Conservation (phyloP, 768 basidiomycete genomes). For the Clitopilus hobsonii region DNA sequence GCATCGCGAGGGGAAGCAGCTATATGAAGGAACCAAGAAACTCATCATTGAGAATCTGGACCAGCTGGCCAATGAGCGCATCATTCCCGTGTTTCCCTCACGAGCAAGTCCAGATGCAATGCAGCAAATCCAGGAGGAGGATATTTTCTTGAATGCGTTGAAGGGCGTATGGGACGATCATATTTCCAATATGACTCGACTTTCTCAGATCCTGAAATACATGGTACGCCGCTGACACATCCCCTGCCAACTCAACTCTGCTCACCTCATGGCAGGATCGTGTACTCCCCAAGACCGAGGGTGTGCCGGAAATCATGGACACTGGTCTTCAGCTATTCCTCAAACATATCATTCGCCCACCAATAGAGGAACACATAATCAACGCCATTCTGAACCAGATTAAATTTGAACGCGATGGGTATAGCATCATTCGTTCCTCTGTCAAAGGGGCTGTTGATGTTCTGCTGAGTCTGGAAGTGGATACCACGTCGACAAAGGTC, state of each 20-base stretch:
- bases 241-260: constrained; percentile 1
- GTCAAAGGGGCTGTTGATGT: constrained; percentile 88
- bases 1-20: constrained; percentile 73
- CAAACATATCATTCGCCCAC: constrained; percentile 69
- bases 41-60: constrained; percentile 84
- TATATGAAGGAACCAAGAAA: constrained; percentile 81
- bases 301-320: constrained; percentile 76
- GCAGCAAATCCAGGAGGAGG: constrained; percentile 79
- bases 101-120: constrained; percentile 61
- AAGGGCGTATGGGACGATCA: constrained; percentile 94
- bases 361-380: constrained; percentile 81
- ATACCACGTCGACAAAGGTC: constrained; percentile 47
- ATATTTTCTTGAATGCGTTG: constrained; percentile 78
- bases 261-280: constrained; percentile 66
- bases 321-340: constrained; percentile 83
- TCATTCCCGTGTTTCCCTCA: constrained; percentile 81
- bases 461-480: constrained; percentile 61
- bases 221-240: constrained; percentile 69
- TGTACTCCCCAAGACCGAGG: constrained; percentile 71
- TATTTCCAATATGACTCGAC: constrained; percentile 77
- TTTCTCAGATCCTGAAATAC: constrained; percentile 89
- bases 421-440: constrained; percentile 85
- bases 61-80: constrained; percentile 64
- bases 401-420: constrained; percentile 87
- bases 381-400: constrained; percentile 83